phyloP scores from a whole-genome alignment of 1,284 basidiomycete species.

The Sanghuangporus baumii region DNA sequence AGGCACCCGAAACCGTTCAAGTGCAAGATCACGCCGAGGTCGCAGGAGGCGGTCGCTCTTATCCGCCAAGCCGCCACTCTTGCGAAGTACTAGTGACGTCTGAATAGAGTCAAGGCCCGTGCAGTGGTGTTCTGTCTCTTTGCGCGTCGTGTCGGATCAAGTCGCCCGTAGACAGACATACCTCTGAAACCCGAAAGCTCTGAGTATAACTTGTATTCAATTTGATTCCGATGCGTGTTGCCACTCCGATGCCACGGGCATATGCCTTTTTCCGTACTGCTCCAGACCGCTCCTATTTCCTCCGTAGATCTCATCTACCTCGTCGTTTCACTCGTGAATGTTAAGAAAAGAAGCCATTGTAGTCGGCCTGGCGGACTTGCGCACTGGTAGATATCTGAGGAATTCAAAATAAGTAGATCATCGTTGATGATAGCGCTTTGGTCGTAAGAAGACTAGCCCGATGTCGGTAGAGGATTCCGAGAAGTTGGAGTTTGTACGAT shows the following conservation, averaged over 20 bases:
- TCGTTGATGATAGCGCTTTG: not conserved
- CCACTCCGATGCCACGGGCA: not conserved
- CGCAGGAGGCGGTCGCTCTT: not conserved
- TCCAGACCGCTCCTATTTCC: not conserved
- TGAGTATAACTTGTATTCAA: too few relatives aligned
- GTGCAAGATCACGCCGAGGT: not conserved
- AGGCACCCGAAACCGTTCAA: slow-evolving; percentile 4
- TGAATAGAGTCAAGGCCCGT: not conserved
- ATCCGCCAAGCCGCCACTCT: not conserved
- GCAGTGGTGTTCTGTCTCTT: too few relatives aligned
- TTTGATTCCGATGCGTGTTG: not conserved
- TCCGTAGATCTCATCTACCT: not conserved
- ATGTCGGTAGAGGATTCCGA: not conserved
- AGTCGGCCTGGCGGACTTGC: too few relatives aligned
- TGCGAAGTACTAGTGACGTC: not conserved
- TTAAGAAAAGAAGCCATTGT: too few relatives aligned
- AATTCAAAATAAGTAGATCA: not conserved
- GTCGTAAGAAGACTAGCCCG: not conserved
- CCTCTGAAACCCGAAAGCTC: too few relatives aligned
- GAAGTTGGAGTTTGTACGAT: not conserved
- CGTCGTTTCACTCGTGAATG: not conserved
- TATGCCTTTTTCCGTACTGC: not conserved
- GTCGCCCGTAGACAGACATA: too few relatives aligned
- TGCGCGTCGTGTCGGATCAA: not conserved
- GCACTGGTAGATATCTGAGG: not conserved